Evolutionary conservation across 495 filamentous ascomycete genomes (phyloP).

Genomic region (Collariella sp.): DNA sequence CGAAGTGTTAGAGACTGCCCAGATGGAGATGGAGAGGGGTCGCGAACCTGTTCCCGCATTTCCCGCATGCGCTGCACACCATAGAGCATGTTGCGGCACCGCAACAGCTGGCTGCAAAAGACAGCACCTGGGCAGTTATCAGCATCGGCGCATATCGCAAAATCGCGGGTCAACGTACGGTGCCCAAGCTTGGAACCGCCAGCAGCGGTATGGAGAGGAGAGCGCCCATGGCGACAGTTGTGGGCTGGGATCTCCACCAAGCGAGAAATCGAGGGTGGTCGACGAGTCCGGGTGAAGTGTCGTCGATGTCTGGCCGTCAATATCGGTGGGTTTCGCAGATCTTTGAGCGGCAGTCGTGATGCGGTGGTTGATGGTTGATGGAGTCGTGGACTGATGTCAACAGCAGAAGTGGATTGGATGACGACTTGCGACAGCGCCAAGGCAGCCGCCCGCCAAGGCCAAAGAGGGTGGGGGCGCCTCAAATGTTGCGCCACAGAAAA

Average conservation of each 20-base stretch:
- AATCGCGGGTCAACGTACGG: slow-evolving; percentile 49
- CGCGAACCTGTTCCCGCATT: slow-evolving; percentile 83
- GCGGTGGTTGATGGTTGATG: neutral
- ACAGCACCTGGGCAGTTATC: slow-evolving; percentile 50
- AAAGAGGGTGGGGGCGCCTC: too few relatives aligned
- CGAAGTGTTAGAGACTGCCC: neutral
- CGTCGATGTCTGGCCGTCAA: neutral
- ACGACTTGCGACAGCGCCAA: neutral
- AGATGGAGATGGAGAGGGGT: neutral
- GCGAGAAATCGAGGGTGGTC: neutral
- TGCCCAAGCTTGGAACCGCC: slow-evolving; percentile 76
- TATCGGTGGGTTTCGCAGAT: neutral
- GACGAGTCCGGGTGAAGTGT: neutral
- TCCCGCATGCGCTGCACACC: slow-evolving; percentile 88
- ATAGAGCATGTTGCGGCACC: slow-evolving; percentile 92
- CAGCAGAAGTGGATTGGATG: neutral
- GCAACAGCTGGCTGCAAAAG: slow-evolving; percentile 77
- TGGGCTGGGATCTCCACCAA: neutral
- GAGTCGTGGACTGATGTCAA: neutral
- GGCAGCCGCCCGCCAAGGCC: neutral
- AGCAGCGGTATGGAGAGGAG: slow-evolving; percentile 82
- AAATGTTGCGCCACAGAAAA: neutral
- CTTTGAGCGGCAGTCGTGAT: neutral
- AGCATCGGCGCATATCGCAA: neutral
- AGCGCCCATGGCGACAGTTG: slow-evolving; percentile 64